Base-by-base conservation (phyloP, 148 eudicot species). In the Persicaria maculosa region DNA sequence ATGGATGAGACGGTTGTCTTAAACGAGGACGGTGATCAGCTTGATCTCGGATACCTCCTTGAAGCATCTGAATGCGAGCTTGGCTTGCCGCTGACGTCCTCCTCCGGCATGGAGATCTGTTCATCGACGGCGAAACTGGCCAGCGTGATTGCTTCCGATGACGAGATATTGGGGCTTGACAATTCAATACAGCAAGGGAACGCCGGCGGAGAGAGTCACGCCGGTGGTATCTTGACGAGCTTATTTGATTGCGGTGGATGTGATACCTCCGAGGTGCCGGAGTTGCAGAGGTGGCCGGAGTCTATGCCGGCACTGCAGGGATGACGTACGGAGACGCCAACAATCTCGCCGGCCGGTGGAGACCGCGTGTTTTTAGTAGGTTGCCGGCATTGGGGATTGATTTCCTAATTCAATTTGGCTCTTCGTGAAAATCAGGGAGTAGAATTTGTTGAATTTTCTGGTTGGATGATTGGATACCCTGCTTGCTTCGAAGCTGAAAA, bases 1-100 rank as follows among this genome's bases (percentile, higher is more conserved):
- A 36, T 4, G 22, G 53, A 52, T 8, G 76, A 74, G 15, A 0
- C 69, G 64, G 40, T 65, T 16, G 74, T 74, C 74, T 15, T 76
- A 0, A 17, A 1, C 10, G 74, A 72, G 16, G 15, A 4, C 43
- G 69, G 8, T 4, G 58, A 72, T 20, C 83, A 52, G 68, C 73
- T 72, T 52, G 83, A 80, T 9, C 80, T 85, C 1, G 87, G 83
- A 7, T 85, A 77, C 74, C 85, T 85, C n/a, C 74, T 85, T 3
- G 87, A 76, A 9, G 87, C 87, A 6, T 85, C 85, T 9, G 87
- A 82, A 79, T 78, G 80, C 78, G 87, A 85, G 68, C 87, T 85
- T 7, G 87, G 87, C 45, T 78, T 85, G 22, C 87, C 87, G 12
- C 85, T 83, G 61, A 55, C 87, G 25, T 44, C 9, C 7, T 0